Evolutionary conservation across 495 filamentous ascomycete species (phyloP), one percentile per base, ranked within the genome.

Genomic region (Aspergillus cristatus): DNA sequence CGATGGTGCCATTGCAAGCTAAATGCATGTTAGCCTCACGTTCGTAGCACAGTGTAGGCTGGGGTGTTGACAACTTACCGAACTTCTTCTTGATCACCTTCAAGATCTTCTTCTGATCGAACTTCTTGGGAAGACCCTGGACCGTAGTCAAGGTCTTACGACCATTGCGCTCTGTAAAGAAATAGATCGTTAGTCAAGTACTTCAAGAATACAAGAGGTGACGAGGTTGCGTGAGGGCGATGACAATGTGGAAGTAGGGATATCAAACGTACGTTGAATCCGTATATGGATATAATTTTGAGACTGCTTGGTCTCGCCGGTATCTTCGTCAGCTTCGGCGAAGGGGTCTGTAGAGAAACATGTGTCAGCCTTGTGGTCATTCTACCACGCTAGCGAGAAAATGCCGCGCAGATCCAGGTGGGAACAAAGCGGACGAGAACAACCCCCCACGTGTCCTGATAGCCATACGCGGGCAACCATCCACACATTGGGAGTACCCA

Each of bases 1-100:
- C 89, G 71, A 97, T 94, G 70, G 91, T 98, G 78, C 91, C 91
- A 97, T 98, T 98, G 88, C 91, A 98, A 62, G 91, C 91, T 91
- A 51, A 7, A 18, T 12, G 15, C 35, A 18, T 32, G 43, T 64
- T 57, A 62, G 49, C 22, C 14, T 6, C n/a, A 24, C 20, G 8
- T 4, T 8, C 20, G 8, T 24, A 8, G 20, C n/a, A n/a, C n/a
- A n/a, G n/a, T 11, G 20, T 28, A 17, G 28, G 15, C 18, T 22
- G 26, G 38, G 15, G 24, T 4, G 29, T 13, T n/a, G 32, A 38
- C 12, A 38, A 74, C 82, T 43, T 76, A 90, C 85, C 86, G 60
- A 97, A 98, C 61, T 95, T 88, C 78, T 97, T 97, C 80, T 97
- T 97, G 77, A 97, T 91, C 67, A 94, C 88, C 76, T 96, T 96